These are phyloP conservation scores for Helicostylum pulchrum DNA, from an alignment of 192 early-diverging fungal genomes.

Conservation along the genomic window DNA sequence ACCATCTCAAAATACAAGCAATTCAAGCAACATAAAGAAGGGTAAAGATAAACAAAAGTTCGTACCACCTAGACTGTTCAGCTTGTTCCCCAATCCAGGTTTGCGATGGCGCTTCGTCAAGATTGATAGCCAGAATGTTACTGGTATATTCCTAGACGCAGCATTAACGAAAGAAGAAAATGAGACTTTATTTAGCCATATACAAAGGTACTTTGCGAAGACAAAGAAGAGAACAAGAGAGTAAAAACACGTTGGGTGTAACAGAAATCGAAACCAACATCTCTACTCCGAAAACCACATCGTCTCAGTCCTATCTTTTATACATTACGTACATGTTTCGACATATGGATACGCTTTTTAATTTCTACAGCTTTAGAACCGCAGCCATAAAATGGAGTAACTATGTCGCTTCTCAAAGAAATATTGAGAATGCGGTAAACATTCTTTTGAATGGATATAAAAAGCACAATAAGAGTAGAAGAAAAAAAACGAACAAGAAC, in stretches of 20 bases:
- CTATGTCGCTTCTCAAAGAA: not conserved
- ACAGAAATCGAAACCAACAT: not conserved
- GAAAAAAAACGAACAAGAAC: not conserved
- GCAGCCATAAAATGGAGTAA: not conserved
- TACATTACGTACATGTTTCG: not conserved
- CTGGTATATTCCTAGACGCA: too few relatives aligned
- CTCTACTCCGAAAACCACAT: not conserved
- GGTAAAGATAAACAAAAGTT: too few relatives aligned
- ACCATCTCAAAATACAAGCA: too few relatives aligned
- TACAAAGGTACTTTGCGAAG: not conserved
- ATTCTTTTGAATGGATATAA: constrained; percentile 2
- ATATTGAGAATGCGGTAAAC: not conserved
- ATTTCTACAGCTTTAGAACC: not conserved
- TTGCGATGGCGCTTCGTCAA: too few relatives aligned
- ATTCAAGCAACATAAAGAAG: too few relatives aligned
- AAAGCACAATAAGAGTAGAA: constrained; percentile 3
- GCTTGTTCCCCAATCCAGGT: too few relatives aligned
- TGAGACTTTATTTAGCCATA: too few relatives aligned
- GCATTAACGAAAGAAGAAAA: too few relatives aligned
- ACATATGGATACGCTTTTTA: not conserved
- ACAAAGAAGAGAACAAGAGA: not conserved
- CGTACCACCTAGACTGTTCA: too few relatives aligned
- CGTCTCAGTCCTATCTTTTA: not conserved
- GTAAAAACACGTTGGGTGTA: not conserved
- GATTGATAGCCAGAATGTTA: too few relatives aligned